Percentiles rank a stretch among this genome's conserved stretches.
phyloP scores from a whole-genome alignment of 257 asterid species.

The Hygrophila difformis region DNA sequence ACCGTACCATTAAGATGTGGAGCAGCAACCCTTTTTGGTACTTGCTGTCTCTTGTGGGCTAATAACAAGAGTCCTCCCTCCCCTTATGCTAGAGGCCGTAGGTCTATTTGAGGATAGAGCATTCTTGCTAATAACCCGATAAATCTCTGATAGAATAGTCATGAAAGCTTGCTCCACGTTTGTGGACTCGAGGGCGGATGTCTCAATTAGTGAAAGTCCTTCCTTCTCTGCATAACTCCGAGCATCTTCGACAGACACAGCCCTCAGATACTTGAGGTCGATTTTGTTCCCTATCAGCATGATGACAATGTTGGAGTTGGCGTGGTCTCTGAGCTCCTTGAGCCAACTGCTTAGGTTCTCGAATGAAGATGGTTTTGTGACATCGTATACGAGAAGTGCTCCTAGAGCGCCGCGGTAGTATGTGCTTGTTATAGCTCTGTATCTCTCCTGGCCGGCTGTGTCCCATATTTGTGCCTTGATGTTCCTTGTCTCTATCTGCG shows the following conservation, averaged over 20 bases:
- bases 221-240: slow-evolving; percentile 80
- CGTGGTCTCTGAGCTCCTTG: slow-evolving; percentile 97
- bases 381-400: slow-evolving; percentile 89
- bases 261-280: slow-evolving; percentile 84
- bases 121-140: slow-evolving; percentile 78
- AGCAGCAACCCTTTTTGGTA: slow-evolving; percentile 67
- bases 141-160: slow-evolving; percentile 79
- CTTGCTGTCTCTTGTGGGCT: slow-evolving; percentile 54
- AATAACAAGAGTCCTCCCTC: slow-evolving; percentile 71
- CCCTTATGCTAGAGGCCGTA: slow-evolving; percentile 48
- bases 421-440: slow-evolving; percentile 94
- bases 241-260: slow-evolving; percentile 91
- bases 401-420: slow-evolving; percentile 93
- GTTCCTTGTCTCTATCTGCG: slow-evolving; percentile 92
- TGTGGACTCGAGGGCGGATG: slow-evolving; percentile 84
- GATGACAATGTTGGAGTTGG: slow-evolving; percentile 81
- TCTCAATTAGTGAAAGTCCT: slow-evolving; percentile 80
- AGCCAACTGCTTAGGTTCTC: slow-evolving; percentile 87
- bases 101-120: slow-evolving; percentile 63
- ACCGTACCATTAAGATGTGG: slow-evolving; percentile 30
- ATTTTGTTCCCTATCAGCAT: slow-evolving; percentile 89
- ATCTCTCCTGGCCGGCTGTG: slow-evolving; percentile 97
- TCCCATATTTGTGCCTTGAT: slow-evolving; percentile 97
- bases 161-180: slow-evolving; percentile 86
- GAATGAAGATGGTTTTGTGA: slow-evolving; percentile 81